Evolutionary conservation across 2,329 filamentous ascomycete species (phyloP).

Genomic region (Ceratocystiopsis sp.): DNA sequence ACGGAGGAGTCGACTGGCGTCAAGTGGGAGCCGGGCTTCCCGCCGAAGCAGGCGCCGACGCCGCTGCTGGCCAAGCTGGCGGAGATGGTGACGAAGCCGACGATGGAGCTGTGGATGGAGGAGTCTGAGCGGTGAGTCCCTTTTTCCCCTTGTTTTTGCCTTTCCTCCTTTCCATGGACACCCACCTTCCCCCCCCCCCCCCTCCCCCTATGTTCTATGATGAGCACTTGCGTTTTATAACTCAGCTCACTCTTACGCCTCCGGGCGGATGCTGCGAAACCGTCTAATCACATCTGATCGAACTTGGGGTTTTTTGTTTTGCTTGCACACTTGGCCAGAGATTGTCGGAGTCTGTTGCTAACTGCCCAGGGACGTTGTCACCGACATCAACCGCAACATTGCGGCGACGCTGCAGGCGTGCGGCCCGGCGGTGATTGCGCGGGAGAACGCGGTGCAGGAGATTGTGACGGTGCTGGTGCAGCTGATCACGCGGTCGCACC

Average conservation of each 20-base stretch:
- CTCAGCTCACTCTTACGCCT: constrained; percentile 99
- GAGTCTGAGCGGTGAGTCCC: constrained; percentile 90
- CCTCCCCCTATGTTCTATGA: constrained; percentile 34
- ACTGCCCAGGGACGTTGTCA: constrained; percentile 56
- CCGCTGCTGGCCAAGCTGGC: constrained; percentile 70
- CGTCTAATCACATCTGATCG: constrained; percentile 39
- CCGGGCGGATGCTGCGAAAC: constrained; percentile 77
- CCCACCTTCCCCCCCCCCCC: constrained; percentile 6
- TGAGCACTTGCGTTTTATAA: constrained; percentile 81
- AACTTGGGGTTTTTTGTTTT: not conserved
- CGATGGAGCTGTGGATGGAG: constrained; percentile 70
- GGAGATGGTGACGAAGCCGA: constrained; percentile 69
- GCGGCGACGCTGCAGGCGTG: constrained; percentile 81
- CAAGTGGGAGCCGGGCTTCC: constrained; percentile 83
- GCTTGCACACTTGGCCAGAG: not conserved
- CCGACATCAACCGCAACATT: constrained; percentile 88
- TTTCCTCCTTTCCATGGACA: constrained; percentile 20
- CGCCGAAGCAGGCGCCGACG: constrained; percentile 63
- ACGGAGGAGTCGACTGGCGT: constrained; percentile 61
- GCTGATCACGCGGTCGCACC: constrained; percentile 78
- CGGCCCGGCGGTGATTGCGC: constrained; percentile 68
- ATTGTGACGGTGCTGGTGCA: constrained; percentile 58
- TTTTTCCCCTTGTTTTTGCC: constrained; percentile 20
- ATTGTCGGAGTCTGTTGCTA: not conserved
- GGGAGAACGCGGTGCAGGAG: constrained; percentile 56